A percentile compares a stretch with the other conserved stretches of the same genome.
Conservation (phyloP, 345 rosid species). For the Camelina laxa region DNA sequence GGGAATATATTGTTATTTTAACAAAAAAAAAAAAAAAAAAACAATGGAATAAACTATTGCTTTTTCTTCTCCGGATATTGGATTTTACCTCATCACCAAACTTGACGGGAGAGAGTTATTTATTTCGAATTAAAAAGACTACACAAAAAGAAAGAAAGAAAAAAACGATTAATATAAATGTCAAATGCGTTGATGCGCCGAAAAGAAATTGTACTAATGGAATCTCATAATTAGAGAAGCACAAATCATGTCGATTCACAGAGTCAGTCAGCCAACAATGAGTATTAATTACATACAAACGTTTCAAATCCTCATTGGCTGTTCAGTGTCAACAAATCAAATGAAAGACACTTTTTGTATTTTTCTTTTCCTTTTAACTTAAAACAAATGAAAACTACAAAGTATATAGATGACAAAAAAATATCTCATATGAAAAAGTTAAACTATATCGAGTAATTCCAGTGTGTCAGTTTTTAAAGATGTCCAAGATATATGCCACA, state of each 20-base stretch:
- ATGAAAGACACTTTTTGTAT: slow-evolving; percentile 9
- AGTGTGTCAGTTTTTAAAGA: slow-evolving; percentile 9
- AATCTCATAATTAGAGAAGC: slow-evolving; percentile 22
- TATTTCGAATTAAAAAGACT: not conserved
- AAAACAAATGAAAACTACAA: not conserved
- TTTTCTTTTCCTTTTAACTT: not conserved
- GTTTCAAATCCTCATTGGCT: slow-evolving; percentile 32
- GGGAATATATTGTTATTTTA: not conserved
- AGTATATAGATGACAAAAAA: slow-evolving; percentile 9
- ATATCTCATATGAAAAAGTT: not conserved
- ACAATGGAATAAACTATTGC: not conserved
- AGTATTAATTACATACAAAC: not conserved
- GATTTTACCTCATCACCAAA: not conserved
- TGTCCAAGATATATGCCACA: not conserved
- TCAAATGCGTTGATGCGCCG: not conserved
- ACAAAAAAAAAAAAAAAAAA: no score
- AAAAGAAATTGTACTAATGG: slow-evolving; percentile 14
- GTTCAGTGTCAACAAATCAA: not conserved
- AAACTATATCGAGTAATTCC: slow-evolving; percentile 21
- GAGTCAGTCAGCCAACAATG: not conserved
- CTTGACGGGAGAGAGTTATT: not conserved
- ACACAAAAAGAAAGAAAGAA: not conserved
- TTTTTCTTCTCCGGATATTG: not conserved
- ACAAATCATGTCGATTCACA: not conserved
- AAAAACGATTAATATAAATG: not conserved